Percentiles rank a stretch among this genome's conserved stretches.
phyloP scores from a whole-genome alignment of 2,329 filamentous ascomycete genomes.

The Fusarium napiforme region DNA sequence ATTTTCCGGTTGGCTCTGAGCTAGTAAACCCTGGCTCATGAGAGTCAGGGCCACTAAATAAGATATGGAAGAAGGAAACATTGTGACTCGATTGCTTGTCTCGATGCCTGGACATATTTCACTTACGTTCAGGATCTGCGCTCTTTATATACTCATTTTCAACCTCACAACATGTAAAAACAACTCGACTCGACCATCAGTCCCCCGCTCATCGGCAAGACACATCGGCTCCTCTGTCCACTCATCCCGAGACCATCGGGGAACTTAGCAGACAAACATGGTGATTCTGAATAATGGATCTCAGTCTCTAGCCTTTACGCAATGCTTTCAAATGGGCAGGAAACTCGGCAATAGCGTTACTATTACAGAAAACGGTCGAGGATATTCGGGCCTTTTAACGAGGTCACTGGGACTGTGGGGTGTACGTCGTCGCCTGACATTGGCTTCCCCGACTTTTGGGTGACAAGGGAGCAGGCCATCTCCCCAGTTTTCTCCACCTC shows the following conservation, averaged over 20 bases:
- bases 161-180: not conserved
- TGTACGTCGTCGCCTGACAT: not conserved
- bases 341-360: not conserved
- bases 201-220: constrained; percentile 6
- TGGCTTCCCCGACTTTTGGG: not conserved
- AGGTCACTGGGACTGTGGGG: not conserved
- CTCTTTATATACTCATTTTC: not conserved
- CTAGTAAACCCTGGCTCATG: not conserved
- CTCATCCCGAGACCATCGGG: not conserved
- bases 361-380: not conserved
- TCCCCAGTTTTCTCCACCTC: constrained; percentile 7
- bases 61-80: not conserved
- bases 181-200: fast-evolving
- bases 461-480: constrained; percentile 1
- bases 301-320: not conserved
- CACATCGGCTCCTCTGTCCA: not conserved
- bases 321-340: constrained; percentile 1
- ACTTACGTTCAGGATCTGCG: not conserved
- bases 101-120: not conserved
- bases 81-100: not conserved
- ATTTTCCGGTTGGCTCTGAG: not conserved
- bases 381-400: constrained; percentile 13
- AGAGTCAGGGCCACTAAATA: constrained; percentile 1
- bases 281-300: not conserved
- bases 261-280: not conserved